Conservation (phyloP, 345 rosid species). For the Heritiera fomes region DNA sequence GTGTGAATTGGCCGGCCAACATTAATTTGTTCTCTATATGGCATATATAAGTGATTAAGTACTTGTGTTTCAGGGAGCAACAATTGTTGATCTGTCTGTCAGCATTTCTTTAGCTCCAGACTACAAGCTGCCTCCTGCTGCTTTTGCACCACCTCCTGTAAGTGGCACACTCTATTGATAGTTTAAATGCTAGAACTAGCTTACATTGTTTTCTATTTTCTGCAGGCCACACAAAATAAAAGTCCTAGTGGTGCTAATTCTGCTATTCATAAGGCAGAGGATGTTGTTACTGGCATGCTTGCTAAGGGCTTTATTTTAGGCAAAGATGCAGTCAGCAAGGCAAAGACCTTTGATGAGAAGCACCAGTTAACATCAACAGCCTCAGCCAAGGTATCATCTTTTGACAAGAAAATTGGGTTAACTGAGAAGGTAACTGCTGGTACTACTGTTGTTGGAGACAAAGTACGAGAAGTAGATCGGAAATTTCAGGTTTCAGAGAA, state of each 20-base stretch:
- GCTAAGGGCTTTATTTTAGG: constrained; percentile 91
- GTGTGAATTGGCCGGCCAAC: neutral
- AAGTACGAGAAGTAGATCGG: constrained; percentile 90
- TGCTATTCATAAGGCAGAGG: constrained; percentile 82
- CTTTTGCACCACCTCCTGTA: constrained; percentile 58
- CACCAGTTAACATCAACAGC: constrained; percentile 89
- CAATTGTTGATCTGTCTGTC: constrained; percentile 82
- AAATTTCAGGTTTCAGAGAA: constrained; percentile 95
- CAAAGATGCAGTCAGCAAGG: constrained; percentile 86
- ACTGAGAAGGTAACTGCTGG: constrained; percentile 82
- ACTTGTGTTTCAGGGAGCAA: constrained; percentile 72
- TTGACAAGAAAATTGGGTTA: constrained; percentile 82
- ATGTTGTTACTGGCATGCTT: constrained; percentile 84
- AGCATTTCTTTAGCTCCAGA: constrained; percentile 65
- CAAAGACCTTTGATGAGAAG: constrained; percentile 82
- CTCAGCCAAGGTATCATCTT: constrained; percentile 78
- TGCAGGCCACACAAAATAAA: constrained; percentile 49
- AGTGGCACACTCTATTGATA: constrained; percentile 28
- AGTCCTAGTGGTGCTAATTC: constrained; percentile 63
- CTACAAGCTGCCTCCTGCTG: constrained; percentile 78
- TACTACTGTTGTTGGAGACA: constrained; percentile 70
- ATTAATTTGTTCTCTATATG: neutral
- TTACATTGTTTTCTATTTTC: constrained; percentile 16
- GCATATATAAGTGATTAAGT: neutral
- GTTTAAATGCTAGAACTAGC: constrained; percentile 10